These are phyloP conservation scores for Kazachstania sp. DNA, from an alignment of 1,139 yeast species.

Conservation along the genomic window DNA sequence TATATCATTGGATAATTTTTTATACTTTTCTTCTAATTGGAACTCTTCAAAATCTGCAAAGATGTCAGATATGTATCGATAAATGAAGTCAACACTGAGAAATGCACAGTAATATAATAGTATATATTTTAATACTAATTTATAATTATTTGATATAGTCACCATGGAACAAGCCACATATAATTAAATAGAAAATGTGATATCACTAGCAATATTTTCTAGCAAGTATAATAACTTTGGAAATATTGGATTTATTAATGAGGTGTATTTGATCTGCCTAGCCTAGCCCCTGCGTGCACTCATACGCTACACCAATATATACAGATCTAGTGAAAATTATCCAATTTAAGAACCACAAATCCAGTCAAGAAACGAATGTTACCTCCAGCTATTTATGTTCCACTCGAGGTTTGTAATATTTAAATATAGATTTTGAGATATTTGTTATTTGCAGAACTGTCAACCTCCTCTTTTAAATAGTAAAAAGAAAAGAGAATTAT, in stretches of 20 bases:
- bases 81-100: not conserved
- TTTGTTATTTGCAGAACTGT: not conserved
- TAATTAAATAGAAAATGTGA: not conserved
- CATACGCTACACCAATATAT: too few species aligned
- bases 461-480: not conserved
- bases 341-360: too few species aligned
- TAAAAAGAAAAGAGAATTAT: too few species aligned
- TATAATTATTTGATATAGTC: not conserved
- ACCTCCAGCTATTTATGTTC: too few species aligned
- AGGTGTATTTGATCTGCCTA: too few species aligned
- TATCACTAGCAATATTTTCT: not conserved
- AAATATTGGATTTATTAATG: too few species aligned
- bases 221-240: too few species aligned
- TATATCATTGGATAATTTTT: constrained; percentile 7
- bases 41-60: not conserved
- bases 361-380: too few species aligned
- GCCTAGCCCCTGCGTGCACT: too few species aligned
- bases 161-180: not conserved
- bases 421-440: too few species aligned
- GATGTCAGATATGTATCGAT: not conserved
- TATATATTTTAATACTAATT: not conserved
- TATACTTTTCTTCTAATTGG: not conserved
- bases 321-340: too few species aligned
- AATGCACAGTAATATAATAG: not conserved
- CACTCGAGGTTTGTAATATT: too few species aligned